phyloP scores from a whole-genome alignment of 495 filamentous ascomycete species.

The Neurospora sp. region DNA sequence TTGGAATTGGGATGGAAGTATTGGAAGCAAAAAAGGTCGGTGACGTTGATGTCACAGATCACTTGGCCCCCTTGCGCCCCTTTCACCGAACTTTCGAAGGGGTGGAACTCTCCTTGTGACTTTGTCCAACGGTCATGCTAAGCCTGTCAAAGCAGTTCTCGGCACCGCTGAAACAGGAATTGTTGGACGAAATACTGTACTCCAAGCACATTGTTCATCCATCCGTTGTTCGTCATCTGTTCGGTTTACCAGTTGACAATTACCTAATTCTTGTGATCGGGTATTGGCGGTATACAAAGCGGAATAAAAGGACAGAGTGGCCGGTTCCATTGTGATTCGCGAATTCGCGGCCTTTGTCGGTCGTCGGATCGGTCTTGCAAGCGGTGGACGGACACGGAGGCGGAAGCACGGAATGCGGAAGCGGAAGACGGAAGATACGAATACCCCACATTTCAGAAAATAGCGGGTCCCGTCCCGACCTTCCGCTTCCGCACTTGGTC shows the following conservation, averaged over 20 bases:
- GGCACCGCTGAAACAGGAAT: background rate
- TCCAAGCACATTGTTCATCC: background rate
- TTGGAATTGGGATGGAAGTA: background rate
- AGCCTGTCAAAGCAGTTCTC: background rate
- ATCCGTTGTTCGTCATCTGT: background rate
- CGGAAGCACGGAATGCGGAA: conserved; percentile 7
- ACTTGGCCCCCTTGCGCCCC: background rate
- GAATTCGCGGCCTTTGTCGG: background rate
- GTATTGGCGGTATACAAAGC: background rate
- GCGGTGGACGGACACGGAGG: background rate
- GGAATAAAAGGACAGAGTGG: background rate
- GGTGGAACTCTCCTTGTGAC: background rate
- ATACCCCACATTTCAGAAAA: background rate
- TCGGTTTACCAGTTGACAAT: background rate
- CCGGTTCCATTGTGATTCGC: background rate
- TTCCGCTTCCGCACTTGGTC: background rate
- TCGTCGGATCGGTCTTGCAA: background rate
- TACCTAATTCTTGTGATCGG: background rate
- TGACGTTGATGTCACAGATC: background rate
- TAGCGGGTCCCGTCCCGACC: background rate
- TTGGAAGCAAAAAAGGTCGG: background rate
- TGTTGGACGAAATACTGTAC: background rate
- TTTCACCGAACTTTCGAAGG: background rate
- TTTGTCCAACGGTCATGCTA: background rate
- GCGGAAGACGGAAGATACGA: conserved; percentile 5